Evolutionary conservation across 2,329 filamentous ascomycete genomes (phyloP).

Genomic region (Pyrenochaeta sp.): DNA sequence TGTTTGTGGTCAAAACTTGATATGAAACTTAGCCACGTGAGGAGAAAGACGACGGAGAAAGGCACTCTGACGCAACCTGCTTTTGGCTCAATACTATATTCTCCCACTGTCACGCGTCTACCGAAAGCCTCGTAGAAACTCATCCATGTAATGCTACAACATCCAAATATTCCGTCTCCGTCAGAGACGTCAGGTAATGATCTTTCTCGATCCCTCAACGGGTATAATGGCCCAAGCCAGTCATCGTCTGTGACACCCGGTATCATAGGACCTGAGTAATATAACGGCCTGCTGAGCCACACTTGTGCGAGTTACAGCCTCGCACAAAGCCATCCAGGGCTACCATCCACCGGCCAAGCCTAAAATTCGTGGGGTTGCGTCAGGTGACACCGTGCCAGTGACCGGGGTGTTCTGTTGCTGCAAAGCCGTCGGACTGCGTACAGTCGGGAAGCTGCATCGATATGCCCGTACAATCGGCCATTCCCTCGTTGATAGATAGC

Average conservation of each 20-base stretch:
- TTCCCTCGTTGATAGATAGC: not conserved
- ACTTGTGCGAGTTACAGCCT: conserved; percentile 7
- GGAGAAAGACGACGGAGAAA: not conserved
- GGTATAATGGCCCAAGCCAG: not conserved
- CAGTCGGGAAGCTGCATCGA: conserved; percentile 10
- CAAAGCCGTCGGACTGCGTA: conserved; percentile 7
- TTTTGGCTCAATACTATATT: not conserved
- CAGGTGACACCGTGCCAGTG: conserved; percentile 7
- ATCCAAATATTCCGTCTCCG: not conserved
- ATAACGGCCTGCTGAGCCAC: conserved; percentile 1
- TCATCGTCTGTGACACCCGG: conserved; percentile 2
- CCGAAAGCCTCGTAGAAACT: not conserved
- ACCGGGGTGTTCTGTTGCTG: conserved; percentile 10
- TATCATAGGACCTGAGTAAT: not conserved
- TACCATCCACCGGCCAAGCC: conserved; percentile 3
- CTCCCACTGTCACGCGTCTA: not conserved
- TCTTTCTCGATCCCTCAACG: not conserved
- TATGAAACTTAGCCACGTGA: not conserved
- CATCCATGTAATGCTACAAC: not conserved
- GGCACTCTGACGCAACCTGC: not conserved
- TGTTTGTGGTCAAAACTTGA: not conserved
- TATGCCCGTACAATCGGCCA: conserved; percentile 1
- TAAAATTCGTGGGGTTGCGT: not conserved
- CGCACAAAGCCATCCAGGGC: conserved; percentile 14
- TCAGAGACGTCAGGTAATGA: not conserved